phyloP scores from a whole-genome alignment of 1,284 basidiomycete genomes.

The Pseudozyma sp. region DNA sequence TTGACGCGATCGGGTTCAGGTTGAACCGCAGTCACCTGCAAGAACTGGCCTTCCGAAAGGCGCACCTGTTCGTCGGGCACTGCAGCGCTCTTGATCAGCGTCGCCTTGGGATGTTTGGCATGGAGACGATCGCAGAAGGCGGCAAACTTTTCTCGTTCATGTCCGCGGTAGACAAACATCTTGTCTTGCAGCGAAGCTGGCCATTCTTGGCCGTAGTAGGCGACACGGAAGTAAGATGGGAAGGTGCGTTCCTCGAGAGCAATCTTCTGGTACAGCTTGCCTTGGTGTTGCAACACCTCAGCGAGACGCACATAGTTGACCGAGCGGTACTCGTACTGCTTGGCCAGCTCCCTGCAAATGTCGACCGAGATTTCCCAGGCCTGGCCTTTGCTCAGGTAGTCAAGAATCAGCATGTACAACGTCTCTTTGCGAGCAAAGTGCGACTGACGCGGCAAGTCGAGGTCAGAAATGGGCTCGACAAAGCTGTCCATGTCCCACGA shows the following conservation, averaged over 20 bases:
- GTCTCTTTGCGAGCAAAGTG: slow-evolving; percentile 91
- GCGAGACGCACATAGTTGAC: slow-evolving; percentile 72
- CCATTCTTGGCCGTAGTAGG: slow-evolving; percentile 87
- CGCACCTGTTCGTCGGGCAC: slow-evolving; percentile 77
- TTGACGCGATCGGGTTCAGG: slow-evolving; percentile 85
- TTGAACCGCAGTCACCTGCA: slow-evolving; percentile 83
- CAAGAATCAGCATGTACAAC: slow-evolving; percentile 69
- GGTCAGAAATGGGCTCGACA: slow-evolving; percentile 73
- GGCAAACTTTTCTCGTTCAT: slow-evolving; percentile 85
- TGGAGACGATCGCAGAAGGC: slow-evolving; percentile 89
- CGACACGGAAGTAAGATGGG: slow-evolving; percentile 83
- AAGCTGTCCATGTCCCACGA: slow-evolving; percentile 83
- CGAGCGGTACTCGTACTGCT: slow-evolving; percentile 62
- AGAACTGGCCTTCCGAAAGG: slow-evolving; percentile 46
- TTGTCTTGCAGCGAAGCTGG: slow-evolving; percentile 84
- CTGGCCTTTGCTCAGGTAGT: slow-evolving; percentile 80
- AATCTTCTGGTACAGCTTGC: slow-evolving; percentile 62
- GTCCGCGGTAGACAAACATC: slow-evolving; percentile 87
- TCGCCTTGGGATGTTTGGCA: slow-evolving; percentile 88
- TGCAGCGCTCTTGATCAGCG: slow-evolving; percentile 79
- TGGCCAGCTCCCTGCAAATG: slow-evolving; percentile 81
- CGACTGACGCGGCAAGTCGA: slow-evolving; percentile 89
- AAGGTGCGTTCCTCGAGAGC: slow-evolving; percentile 57
- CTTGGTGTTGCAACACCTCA: slow-evolving; percentile 64
- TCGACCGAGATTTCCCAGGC: slow-evolving; percentile 95